Evolutionary conservation across 169 alveolate genomes (phyloP).

Genomic region (Babesia divergens): DNA sequence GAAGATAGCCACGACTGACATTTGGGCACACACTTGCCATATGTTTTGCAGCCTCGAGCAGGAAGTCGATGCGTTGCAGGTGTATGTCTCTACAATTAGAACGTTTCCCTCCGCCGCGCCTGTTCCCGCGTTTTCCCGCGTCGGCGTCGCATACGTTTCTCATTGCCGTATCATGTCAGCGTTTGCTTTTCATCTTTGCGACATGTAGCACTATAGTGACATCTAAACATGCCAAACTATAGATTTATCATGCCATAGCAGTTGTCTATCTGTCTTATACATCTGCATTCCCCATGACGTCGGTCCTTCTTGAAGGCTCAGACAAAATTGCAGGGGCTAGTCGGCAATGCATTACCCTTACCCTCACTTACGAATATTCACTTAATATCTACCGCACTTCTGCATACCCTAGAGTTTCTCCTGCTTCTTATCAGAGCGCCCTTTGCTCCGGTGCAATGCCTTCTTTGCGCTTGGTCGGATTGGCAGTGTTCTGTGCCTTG

Average conservation of each 20-base stretch:
- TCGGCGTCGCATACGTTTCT: neutral
- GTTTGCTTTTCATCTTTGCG: neutral
- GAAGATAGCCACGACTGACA: slow-evolving; percentile 37
- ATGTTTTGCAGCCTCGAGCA: slow-evolving; percentile 37
- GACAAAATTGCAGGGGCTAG: no score
- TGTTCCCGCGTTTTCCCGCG: slow-evolving; percentile 5
- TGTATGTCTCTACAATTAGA: slow-evolving; percentile 17
- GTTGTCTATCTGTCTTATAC: neutral
- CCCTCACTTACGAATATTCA: no score
- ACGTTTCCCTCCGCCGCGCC: slow-evolving; percentile 2
- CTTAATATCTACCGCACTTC: no score
- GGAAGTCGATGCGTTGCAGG: slow-evolving; percentile 20
- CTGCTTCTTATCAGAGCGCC: no score
- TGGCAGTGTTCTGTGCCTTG: neutral
- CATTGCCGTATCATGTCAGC: neutral
- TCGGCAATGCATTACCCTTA: no score
- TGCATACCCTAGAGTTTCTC: no score
- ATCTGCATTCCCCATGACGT: neutral
- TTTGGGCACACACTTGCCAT: slow-evolving; percentile 31
- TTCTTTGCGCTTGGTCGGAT: neutral
- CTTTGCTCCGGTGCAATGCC: neutral
- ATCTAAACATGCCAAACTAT: no score
- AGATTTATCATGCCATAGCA: no score
- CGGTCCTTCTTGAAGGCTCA: no score
- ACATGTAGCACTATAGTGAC: neutral